These are phyloP conservation scores for Ceratocystis destructans DNA, from an alignment of 2,329 filamentous ascomycete species.

Conservation along the genomic window DNA sequence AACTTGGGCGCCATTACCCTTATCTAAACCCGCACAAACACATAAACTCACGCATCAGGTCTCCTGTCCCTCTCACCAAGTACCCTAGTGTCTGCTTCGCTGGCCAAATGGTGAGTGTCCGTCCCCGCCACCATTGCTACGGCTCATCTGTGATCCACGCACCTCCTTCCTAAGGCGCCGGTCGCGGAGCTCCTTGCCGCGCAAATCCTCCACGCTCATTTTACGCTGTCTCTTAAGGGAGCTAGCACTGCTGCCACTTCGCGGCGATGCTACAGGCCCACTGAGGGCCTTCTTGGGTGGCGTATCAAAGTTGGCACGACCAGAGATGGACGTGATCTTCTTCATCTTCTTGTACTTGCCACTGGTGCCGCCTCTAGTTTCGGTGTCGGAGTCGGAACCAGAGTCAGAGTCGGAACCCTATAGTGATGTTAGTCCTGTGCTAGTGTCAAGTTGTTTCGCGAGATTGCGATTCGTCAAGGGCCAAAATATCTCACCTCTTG, in stretches of 20 bases:
- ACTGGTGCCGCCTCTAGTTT: slow-evolving; percentile 5
- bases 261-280: slow-evolving; percentile 15
- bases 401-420: slow-evolving; percentile 19
- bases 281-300: slow-evolving; percentile 11
- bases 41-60: too few relatives aligned
- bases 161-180: slow-evolving; percentile 52
- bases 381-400: slow-evolving; percentile 11
- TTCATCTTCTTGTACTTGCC: slow-evolving; percentile 16
- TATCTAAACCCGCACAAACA: neutral
- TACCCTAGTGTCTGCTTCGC: slow-evolving; percentile 2
- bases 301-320: slow-evolving; percentile 10
- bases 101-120: slow-evolving; percentile 12
- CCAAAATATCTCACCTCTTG: slow-evolving; percentile 24
- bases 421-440: neutral
- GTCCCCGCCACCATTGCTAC: slow-evolving; percentile 2
- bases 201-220: slow-evolving; percentile 5
- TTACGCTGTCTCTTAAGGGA: slow-evolving; percentile 11
- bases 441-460: neutral
- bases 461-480: neutral
- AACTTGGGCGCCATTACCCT: neutral
- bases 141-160: slow-evolving; percentile 15
- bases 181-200: slow-evolving; percentile 38
- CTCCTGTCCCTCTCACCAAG: neutral
- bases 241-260: slow-evolving; percentile 9
- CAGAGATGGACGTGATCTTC: slow-evolving; percentile 17